Percentiles rank a stretch among this genome's conserved stretches.
Conservation (phyloP, 2,329 filamentous ascomycete genomes). For the Verticillium nonalfalfae region DNA sequence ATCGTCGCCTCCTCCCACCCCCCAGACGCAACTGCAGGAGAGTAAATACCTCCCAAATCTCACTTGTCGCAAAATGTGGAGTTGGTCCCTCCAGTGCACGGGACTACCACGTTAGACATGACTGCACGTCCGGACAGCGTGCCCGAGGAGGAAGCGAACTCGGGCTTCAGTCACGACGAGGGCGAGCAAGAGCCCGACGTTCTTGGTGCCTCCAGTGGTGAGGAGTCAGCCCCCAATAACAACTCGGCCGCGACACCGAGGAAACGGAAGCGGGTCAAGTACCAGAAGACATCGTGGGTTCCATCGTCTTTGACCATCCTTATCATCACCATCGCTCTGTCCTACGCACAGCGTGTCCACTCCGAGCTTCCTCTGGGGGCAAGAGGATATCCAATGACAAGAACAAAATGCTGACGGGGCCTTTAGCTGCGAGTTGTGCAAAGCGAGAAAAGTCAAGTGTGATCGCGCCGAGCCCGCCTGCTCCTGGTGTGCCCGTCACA, state of each 20-base stretch:
- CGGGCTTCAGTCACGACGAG: conserved; percentile 24
- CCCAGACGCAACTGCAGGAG: not conserved
- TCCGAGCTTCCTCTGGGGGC: not conserved
- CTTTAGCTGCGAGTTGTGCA: conserved; percentile 35
- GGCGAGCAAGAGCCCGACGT: conserved; percentile 4
- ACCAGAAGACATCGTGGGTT: conserved; percentile 36
- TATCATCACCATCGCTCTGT: not conserved
- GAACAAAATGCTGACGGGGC: not conserved
- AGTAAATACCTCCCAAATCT: conserved; percentile 1
- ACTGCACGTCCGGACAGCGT: conserved; percentile 19
- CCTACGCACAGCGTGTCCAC: not conserved
- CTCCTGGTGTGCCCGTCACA: conserved; percentile 65
- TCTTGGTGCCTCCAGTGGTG: conserved; percentile 26
- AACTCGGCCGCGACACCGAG: conserved; percentile 17
- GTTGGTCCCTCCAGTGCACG: conserved; percentile 14
- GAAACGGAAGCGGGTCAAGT: conserved; percentile 32
- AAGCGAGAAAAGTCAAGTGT: conserved; percentile 38
- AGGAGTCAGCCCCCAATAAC: conserved; percentile 17
- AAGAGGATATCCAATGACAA: not conserved
- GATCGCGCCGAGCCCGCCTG: conserved; percentile 55
- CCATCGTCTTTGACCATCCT: not conserved
- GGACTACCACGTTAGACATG: conserved; percentile 16
- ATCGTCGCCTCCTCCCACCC: not conserved
- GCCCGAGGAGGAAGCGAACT: conserved; percentile 29
- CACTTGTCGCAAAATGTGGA: conserved; percentile 17